Evolutionary conservation across 139 green algal species (phyloP).

Genomic region (Ostreobium quekettii): DNA sequence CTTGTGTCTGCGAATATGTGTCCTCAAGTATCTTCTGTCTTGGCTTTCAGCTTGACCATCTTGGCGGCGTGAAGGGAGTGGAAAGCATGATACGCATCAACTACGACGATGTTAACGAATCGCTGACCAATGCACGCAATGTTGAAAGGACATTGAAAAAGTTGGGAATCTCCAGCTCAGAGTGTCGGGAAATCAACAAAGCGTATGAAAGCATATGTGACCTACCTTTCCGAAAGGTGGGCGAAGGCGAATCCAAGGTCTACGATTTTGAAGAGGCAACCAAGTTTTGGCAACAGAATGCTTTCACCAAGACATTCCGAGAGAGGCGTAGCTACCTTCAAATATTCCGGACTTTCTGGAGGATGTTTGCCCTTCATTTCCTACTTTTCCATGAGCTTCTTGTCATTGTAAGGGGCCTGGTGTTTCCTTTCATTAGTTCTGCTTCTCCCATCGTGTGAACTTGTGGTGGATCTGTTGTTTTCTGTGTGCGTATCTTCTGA

Average conservation of each 20-base stretch:
- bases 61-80: slow-evolving; percentile 30
- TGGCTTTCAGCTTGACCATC: slow-evolving; percentile 34
- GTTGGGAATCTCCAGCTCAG: slow-evolving; percentile 17
- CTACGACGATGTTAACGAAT: slow-evolving; percentile 86
- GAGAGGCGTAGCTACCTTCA: slow-evolving; percentile 36
- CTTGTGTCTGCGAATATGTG: too few species aligned
- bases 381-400: slow-evolving; percentile 33
- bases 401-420: slow-evolving; percentile 17
- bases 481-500: too few species aligned
- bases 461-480: too few species aligned
- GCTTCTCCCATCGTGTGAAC: too few species aligned
- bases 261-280: slow-evolving; percentile 13
- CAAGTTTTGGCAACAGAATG: slow-evolving; percentile 33
- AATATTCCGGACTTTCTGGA: slow-evolving; percentile 45
- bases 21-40: too few species aligned
- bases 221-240: too few species aligned
- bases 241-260: too few species aligned
- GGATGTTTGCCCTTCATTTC: slow-evolving; percentile 32
- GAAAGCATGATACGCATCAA: slow-evolving; percentile 47
- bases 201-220: slow-evolving; percentile 4
- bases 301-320: slow-evolving; percentile 49
- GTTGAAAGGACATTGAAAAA: slow-evolving; percentile 20
- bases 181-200: background rate
- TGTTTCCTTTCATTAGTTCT: too few species aligned
- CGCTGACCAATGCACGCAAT: slow-evolving; percentile 32